Base-by-base conservation (phyloP, 2,329 filamentous ascomycete species). In the Aspergillus quadricinctus region DNA sequence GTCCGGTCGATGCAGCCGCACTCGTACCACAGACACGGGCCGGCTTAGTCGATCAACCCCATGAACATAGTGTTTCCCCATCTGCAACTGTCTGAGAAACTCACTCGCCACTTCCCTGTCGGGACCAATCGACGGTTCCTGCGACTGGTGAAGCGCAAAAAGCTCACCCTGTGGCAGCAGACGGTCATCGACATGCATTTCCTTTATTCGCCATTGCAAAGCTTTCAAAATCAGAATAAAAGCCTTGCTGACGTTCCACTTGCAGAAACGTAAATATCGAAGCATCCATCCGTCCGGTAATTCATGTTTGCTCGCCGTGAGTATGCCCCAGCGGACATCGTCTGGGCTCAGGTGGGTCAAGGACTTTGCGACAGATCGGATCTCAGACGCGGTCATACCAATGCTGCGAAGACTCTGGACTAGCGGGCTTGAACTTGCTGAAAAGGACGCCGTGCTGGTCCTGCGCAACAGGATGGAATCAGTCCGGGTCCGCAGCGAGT, bases 171-270 rank as follows among this genome's bases (percentile, higher is more conserved):
- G 82, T 53, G 77, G 76, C 80, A 95, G 87, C 61, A 97, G 87
- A 60, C 94, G 88, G 55, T 89, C 87, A 68, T 97, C 93, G 23
- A 97, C 89, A 64, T 89, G 84, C 81, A 92, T 88, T 59, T 93
- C 89, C 28, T 83, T 81, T 49, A 83, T 76, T 57, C 93, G 85
- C 93, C 93, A 97, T 70, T 89, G 87, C 83, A 97, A 88, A 0
- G 92, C 93, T 2, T 89, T 88, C 37, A 97, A 81, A 72, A 96
- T 78, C 91, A 97, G 97, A 57, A 94, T 82, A 27, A 96, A 81
- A 2, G 93, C 92, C 69, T 89, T 90, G 40, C 95, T 88, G 4
- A 96, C 86, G 68, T 97, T 90, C 92, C 93, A 97, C 74, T 94
- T 94, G 41, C 90, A 81, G 19, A 90, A 90, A 48, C 90, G 81